Conservation (phyloP, 1,284 basidiomycete species). For the Ganoderma leucocontextum region DNA sequence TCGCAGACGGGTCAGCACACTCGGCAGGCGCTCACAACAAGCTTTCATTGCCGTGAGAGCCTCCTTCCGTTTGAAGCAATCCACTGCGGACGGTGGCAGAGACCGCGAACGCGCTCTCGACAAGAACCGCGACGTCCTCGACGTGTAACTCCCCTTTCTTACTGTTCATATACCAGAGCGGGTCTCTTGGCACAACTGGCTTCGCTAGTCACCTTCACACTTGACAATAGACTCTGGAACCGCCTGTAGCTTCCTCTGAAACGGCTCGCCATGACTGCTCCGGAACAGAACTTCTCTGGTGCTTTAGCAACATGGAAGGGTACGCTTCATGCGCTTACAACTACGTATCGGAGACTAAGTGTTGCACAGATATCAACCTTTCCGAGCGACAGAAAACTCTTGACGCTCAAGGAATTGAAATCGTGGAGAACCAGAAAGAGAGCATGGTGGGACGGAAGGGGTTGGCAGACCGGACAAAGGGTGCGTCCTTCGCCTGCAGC, state of each 20-base stretch:
- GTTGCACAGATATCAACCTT: slow-evolving; percentile 79
- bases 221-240: neutral
- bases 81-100: slow-evolving; percentile 21
- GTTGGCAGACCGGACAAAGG: slow-evolving; percentile 93
- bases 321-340: slow-evolving; percentile 42
- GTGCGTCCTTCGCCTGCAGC: slow-evolving; percentile 49
- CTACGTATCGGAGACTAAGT: neutral
- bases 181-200: slow-evolving; percentile 22
- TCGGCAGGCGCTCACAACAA: slow-evolving; percentile 19
- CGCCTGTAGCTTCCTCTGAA: neutral
- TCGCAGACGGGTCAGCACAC: slow-evolving; percentile 24
- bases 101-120: slow-evolving; percentile 18
- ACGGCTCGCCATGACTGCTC: slow-evolving; percentile 20
- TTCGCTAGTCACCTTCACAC: neutral
- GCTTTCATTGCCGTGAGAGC: slow-evolving; percentile 27
- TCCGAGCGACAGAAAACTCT: slow-evolving; percentile 92
- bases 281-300: slow-evolving; percentile 84
- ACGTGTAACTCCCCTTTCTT: slow-evolving; percentile 17
- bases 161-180: slow-evolving; percentile 21
- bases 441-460: slow-evolving; percentile 92
- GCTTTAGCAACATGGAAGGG: slow-evolving; percentile 91
- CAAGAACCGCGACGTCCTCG: slow-evolving; percentile 11
- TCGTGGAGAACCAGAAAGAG: slow-evolving; percentile 98
- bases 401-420: slow-evolving; percentile 89
- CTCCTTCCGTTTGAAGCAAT: slow-evolving; percentile 24